These are phyloP conservation scores for Candida mesenterica DNA, from an alignment of 1,139 yeast genomes.

Conservation along the genomic window DNA sequence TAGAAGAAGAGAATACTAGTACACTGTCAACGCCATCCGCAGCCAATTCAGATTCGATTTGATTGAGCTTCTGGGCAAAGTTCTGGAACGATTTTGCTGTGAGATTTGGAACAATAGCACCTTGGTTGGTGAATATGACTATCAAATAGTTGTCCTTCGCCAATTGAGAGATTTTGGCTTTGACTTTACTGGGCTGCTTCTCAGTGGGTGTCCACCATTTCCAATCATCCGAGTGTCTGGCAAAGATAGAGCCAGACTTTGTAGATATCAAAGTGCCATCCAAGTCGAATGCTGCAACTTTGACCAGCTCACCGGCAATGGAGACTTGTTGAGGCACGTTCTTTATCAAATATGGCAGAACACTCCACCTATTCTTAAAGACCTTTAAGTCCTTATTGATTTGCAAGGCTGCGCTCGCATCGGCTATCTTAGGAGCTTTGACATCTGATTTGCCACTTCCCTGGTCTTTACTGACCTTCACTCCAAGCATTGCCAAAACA, in stretches of 20 bases:
- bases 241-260: conserved; percentile 54
- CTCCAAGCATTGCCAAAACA: neutral
- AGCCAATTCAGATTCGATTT: conserved; percentile 27
- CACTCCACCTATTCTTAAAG: conserved; percentile 12
- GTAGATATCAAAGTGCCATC: conserved; percentile 71
- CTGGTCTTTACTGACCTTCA: neutral
- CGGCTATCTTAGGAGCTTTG: neutral
- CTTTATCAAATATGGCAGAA: conserved; percentile 35
- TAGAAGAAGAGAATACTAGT: conserved; percentile 65
- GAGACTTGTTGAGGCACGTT: conserved; percentile 24
- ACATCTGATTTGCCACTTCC: neutral
- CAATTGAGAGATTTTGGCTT: conserved; percentile 18
- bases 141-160: conserved; percentile 34
- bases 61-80: conserved; percentile 44
- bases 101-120: conserved; percentile 47
- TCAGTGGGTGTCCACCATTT: conserved; percentile 44
- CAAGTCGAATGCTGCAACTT: conserved; percentile 71
- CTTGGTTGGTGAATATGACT: conserved; percentile 86
- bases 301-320: conserved; percentile 16
- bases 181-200: conserved; percentile 11
- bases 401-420: neutral
- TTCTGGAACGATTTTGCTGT: conserved; percentile 53
- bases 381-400: neutral
- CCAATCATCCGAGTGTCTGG: conserved; percentile 68
- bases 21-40: conserved; percentile 18